Conservation (phyloP, 2,329 filamentous ascomycete genomes). For the Podosphaera fusca region DNA sequence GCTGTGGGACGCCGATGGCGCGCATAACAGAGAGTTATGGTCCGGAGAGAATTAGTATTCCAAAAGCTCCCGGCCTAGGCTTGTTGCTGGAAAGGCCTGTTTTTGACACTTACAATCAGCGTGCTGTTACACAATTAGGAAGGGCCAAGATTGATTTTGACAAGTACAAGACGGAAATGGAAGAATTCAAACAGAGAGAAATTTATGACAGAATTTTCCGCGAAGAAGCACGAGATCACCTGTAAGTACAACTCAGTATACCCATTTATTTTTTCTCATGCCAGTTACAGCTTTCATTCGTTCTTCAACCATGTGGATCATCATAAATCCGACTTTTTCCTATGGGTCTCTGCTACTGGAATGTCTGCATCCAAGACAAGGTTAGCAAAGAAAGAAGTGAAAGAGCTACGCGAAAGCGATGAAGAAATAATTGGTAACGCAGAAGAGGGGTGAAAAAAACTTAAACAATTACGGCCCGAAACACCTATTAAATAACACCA, state of each 20-base stretch:
- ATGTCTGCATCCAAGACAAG: conserved; percentile 33
- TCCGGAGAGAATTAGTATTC: conserved; percentile 55
- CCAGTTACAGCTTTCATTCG: conserved; percentile 36
- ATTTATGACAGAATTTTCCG: conserved; percentile 86
- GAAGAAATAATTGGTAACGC: conserved; percentile 18
- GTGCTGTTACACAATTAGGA: conserved; percentile 37
- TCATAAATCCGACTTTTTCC: conserved; percentile 46
- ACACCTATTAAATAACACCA: neutral
- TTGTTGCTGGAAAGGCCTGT: conserved; percentile 75
- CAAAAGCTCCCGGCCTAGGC: conserved; percentile 78
- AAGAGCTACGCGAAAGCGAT: conserved; percentile 26
- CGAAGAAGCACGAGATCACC: conserved; percentile 67
- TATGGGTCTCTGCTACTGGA: conserved; percentile 51
- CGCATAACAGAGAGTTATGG: conserved; percentile 57
- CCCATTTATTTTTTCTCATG: neutral
- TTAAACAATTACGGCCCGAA: neutral
- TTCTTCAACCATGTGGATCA: conserved; percentile 65
- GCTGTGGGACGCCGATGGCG: conserved; percentile 53
- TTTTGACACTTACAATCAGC: conserved; percentile 71
- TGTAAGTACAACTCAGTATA: conserved; percentile 30
- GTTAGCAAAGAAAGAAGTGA: conserved; percentile 15
- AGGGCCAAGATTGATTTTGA: conserved; percentile 55
- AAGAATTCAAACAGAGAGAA: conserved; percentile 72
- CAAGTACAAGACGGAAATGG: conserved; percentile 54
- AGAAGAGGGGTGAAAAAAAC: conserved; percentile 8